Conservation (phyloP, 441 rosid genomes). For the Pelargonium fulgidum region DNA sequence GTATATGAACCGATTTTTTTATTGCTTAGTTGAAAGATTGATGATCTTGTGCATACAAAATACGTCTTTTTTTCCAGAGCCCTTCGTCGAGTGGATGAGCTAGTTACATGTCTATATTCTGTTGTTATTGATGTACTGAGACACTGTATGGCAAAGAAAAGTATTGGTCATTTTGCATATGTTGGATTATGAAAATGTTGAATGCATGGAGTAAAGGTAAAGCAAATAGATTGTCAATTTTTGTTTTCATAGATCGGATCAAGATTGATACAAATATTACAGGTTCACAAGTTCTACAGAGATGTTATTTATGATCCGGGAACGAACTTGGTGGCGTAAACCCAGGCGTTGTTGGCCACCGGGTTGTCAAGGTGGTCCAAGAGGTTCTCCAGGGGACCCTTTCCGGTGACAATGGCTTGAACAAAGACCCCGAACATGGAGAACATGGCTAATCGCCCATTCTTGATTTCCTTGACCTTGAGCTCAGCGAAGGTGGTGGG, state of each 20-base stretch:
- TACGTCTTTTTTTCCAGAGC: too few species aligned
- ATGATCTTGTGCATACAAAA: constrained; percentile 3
- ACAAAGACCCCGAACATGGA: constrained; percentile 18
- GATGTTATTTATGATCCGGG: constrained; percentile 3
- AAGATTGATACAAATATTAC: too few species aligned
- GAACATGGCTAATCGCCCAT: constrained; percentile 16
- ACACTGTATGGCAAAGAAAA: too few species aligned
- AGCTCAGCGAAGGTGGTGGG: constrained; percentile 15
- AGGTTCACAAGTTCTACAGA: too few species aligned
- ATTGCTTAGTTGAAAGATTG: not conserved
- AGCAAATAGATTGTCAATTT: too few species aligned
- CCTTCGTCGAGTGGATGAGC: too few species aligned
- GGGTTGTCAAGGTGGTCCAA: constrained; percentile 15
- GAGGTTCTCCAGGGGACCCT: constrained; percentile 16
- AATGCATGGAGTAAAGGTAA: too few species aligned
- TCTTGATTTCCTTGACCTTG: constrained; percentile 19
- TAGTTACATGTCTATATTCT: too few species aligned
- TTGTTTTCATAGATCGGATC: too few species aligned
- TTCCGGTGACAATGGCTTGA: constrained; percentile 18
- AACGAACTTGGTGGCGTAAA: constrained; percentile 17
- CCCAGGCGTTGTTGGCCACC: constrained; percentile 16
- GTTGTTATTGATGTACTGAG: too few species aligned
- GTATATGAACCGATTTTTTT: not conserved
- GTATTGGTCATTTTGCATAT: too few species aligned
- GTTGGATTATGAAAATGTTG: too few species aligned